phyloP scores from a whole-genome alignment of 2,329 filamentous ascomycete genomes.

The Fusarium sambucinum region DNA sequence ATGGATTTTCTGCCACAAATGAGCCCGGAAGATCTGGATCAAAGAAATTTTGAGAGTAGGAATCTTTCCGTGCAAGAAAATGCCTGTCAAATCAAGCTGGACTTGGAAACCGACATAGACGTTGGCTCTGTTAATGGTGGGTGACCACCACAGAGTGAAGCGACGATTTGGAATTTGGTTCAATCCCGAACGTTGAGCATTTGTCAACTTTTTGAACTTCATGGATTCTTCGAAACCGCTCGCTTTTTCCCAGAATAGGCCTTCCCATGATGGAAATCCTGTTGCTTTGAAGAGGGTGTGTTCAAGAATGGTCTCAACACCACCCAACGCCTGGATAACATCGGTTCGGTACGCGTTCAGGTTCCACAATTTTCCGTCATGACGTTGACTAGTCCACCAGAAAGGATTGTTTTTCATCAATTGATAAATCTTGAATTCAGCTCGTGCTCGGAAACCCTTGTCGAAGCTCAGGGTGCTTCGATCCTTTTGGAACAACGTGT shows the following conservation, averaged over 20 bases:
- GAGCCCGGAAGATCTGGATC: constrained; percentile 98
- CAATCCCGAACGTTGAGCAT: constrained; percentile 94
- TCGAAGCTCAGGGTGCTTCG: constrained; percentile 97
- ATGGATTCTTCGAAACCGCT: constrained; percentile 63
- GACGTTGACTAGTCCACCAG: constrained; percentile 98
- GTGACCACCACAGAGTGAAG: constrained; percentile 98
- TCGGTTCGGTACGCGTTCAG: constrained; percentile 95
- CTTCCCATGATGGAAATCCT: constrained; percentile 96
- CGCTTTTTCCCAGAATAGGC: constrained; percentile 87
- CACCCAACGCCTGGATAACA: constrained; percentile 94
- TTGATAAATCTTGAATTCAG: constrained; percentile 98
- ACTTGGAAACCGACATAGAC: constrained; percentile 99
- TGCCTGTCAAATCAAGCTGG: constrained; percentile 95
- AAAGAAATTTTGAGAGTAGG: constrained; percentile 97
- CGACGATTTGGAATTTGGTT: constrained; percentile 99
- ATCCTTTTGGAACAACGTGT: constrained; percentile 98
- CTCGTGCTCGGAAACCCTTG: constrained; percentile 94
- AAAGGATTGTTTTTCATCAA: constrained; percentile 99
- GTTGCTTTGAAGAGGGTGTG: constrained; percentile 98
- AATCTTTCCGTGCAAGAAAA: constrained; percentile 99
- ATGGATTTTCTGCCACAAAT: constrained; percentile 99
- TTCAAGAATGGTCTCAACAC: constrained; percentile 97
- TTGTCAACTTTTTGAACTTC: constrained; percentile 99
- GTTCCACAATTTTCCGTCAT: constrained; percentile 98
- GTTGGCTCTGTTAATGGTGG: constrained; percentile 93